Conservation (phyloP, 1,284 basidiomycete genomes). For the Violaceomyces palustris region DNA sequence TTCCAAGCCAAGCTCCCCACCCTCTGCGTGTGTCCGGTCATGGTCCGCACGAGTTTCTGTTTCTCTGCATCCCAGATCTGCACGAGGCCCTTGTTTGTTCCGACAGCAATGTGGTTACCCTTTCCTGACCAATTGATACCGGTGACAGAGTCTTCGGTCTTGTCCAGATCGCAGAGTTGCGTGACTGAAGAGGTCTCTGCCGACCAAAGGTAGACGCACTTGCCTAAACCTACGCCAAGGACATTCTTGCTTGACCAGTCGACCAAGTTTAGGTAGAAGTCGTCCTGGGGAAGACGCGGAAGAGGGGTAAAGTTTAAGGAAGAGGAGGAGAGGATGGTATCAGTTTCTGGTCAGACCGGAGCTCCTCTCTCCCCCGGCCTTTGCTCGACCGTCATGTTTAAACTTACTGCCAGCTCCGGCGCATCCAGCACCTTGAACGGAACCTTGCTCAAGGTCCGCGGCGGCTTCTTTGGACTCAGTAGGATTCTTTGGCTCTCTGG, state of each 20-base stretch:
- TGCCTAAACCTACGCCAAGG: conserved; percentile 83
- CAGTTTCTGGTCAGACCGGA: too few species aligned
- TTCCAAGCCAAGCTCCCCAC: conserved; percentile 96
- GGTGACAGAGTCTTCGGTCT: conserved; percentile 54
- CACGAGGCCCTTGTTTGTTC: conserved; percentile 77
- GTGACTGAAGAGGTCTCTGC: conserved; percentile 87
- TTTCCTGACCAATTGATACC: conserved; percentile 62
- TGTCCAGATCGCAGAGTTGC: conserved; percentile 75
- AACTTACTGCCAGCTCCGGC: conserved; percentile 71
- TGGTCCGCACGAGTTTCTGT: conserved; percentile 70
- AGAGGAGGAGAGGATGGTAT: too few species aligned
- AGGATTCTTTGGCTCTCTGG: conserved; percentile 77
- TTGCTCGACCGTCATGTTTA: conserved; percentile 5
- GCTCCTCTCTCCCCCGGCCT: neutral
- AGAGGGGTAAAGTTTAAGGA: too few species aligned
- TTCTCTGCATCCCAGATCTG: conserved; percentile 92
- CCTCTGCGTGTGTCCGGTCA: conserved; percentile 76
- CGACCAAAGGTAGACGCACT: conserved; percentile 93
- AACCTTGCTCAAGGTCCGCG: conserved; percentile 83
- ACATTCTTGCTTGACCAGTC: conserved; percentile 96
- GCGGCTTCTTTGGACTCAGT: conserved; percentile 72
- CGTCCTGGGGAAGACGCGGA: conserved; percentile 67
- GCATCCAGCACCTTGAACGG: conserved; percentile 97
- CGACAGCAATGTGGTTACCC: conserved; percentile 71
- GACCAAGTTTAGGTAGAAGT: conserved; percentile 96